Evolutionary conservation across 2,329 filamentous ascomycete genomes (phyloP), one percentile per base, ranked within the genome.

Genomic region (Pyrenochaeta sp.): DNA sequence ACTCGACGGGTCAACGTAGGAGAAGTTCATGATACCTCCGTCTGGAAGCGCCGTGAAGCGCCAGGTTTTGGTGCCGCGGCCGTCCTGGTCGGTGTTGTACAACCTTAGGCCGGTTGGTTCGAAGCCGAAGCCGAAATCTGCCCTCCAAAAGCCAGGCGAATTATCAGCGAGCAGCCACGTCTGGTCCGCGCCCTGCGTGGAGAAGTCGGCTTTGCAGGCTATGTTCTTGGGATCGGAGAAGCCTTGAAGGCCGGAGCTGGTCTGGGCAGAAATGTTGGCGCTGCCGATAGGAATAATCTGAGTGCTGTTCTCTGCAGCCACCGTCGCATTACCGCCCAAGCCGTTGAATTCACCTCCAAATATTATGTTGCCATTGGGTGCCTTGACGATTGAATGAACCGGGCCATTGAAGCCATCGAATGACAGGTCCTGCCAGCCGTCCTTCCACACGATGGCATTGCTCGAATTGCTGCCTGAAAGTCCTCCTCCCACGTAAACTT

Each of bases 401-500:
- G 92, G 92, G 27, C 93, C 93, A 78, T 98, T 98, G 80, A 99
- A 96, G 24, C 96, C 96, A 40, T 89, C 88, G 80, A 99, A 99
- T 2, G 94, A 90, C 55, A 99, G 80, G 70, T 92, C 90, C 22
- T 85, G 86, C 90, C 91, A 97, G 43, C 69, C 64, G 30, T 87
- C 81, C 9, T 82, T 85, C 92, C 92, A 98, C 12, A 91, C 86
- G 67, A 97, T 90, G 5, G 94, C 96, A 76, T 99, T 98, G 27
- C 90, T 92, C 6, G 93, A 95, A 72, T 95, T 92, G 37, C 82
- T 85, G 42, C 88, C 89, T 54, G 86, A 88, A 75, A 99, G 97
- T 60, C 88, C 90, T 28, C 95, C 95, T 57, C 95, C 96, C 44
- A 98, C 88, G 72, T 96, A 99, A 19, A 98, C 91, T n/a, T 86